These are phyloP conservation scores for Sporisorium graminicola DNA, from an alignment of 1,284 basidiomycete species.

Conservation along the genomic window DNA sequence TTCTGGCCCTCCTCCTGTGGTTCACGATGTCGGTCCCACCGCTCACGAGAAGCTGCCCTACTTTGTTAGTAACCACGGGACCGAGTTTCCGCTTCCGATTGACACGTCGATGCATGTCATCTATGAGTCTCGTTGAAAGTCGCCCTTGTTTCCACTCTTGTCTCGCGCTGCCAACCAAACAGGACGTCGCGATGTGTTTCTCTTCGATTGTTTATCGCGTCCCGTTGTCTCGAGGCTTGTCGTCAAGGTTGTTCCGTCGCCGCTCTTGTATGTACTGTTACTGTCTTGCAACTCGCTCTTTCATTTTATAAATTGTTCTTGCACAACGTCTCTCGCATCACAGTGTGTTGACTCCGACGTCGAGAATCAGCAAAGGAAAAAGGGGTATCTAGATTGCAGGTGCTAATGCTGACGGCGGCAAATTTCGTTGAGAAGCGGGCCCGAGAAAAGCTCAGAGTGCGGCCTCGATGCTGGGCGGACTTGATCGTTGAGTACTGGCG, in stretches of 20 bases:
- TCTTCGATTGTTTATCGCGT: neutral
- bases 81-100: constrained; percentile 45
- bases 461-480: neutral
- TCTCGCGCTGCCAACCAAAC: neutral
- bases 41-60: constrained; percentile 36
- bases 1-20: constrained; percentile 34
- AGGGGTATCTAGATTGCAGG: constrained; percentile 3
- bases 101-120: constrained; percentile 50
- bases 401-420: neutral
- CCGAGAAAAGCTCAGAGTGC: too few species aligned
- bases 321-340: too few species aligned
- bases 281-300: constrained; percentile 10
- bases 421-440: too few species aligned
- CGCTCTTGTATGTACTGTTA: constrained; percentile 3
- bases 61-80: constrained; percentile 39
- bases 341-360: too few species aligned
- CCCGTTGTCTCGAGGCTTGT: constrained; percentile 1
- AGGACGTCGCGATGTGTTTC: neutral
- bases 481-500: neutral
- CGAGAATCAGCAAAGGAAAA: too few species aligned
- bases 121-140: constrained; percentile 25
- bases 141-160: neutral
- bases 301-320: too few species aligned
- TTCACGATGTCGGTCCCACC: constrained; percentile 35
- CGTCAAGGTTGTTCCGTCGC: constrained; percentile 1